Evolutionary conservation across 2,329 filamentous ascomycete species (phyloP).

Genomic region (Exophiala lecanii-corni): DNA sequence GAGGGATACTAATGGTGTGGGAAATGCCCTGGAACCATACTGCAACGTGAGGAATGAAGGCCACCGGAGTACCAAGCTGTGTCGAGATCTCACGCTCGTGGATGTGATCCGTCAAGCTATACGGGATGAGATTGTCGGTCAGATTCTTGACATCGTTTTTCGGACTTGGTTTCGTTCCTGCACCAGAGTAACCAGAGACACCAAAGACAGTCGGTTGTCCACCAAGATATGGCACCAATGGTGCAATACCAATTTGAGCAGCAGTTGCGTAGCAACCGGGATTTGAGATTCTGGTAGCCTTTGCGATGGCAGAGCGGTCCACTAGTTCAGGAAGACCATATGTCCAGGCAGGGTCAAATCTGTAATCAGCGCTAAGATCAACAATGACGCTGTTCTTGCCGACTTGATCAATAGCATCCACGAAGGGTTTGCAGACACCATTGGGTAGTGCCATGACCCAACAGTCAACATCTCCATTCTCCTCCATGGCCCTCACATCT

Average conservation of each 20-base stretch:
- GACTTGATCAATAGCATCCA: conserved; percentile 76
- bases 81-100: conserved; percentile 85
- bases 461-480: conserved; percentile 80
- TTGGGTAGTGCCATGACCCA: conserved; percentile 98
- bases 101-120: conserved; percentile 87
- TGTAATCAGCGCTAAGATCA: conserved; percentile 94
- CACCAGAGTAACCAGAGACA: conserved; percentile 89
- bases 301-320: conserved; percentile 68
- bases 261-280: conserved; percentile 95
- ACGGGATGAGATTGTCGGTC: conserved; percentile 82
- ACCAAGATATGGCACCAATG: conserved; percentile 71
- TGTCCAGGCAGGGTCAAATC: conserved; percentile 79
- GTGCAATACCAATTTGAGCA: conserved; percentile 82
- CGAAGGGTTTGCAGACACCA: conserved; percentile 87
- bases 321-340: conserved; percentile 88
- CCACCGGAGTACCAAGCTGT: conserved; percentile 69
- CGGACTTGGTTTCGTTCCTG: conserved; percentile 85
- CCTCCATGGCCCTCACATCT: conserved; percentile 79
- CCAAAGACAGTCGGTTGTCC: conserved; percentile 81
- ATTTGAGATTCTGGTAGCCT: conserved; percentile 79
- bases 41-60: conserved; percentile 92
- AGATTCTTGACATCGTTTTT: conserved; percentile 88
- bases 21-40: conserved; percentile 96
- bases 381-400: conserved; percentile 72
- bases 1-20: conserved; percentile 84